Base-by-base conservation (phyloP, 2,329 filamentous ascomycete species). In the Microcyclosporella mali region DNA sequence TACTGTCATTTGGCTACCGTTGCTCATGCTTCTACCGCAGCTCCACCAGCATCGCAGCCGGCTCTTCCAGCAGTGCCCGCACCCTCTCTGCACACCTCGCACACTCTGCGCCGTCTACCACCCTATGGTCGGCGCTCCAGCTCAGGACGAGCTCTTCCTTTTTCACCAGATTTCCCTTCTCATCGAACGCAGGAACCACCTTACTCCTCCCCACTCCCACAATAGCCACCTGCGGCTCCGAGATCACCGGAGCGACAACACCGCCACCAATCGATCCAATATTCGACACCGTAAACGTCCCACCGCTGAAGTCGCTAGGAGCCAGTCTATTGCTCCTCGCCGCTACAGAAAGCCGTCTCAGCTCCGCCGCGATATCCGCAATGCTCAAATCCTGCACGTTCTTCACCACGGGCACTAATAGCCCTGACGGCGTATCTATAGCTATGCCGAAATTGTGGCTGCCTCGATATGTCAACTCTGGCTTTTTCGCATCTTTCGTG, bases 391-490 rank as follows among this genome's bases (percentile, higher is more conserved):
- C 72, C 47, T 82, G 82, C 33, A 95, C 88, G 62, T 94, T 81
- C 61, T 83, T 87, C 63, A 98, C 79, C 34, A 97, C 92, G 1
- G 92, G 92, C 3, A 98, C 92, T 7, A 98, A 69, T 1, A 98
- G 79, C 2, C 92, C 92, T 6, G 75, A 73, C 0, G 90, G 88
- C 1, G 90, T 94, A 66, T 98, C 92, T 77, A 98, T 92, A 44
- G 92, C 92, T 27, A 98, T 76, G 47, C 92, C 92, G 49, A 98
- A 90, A 67, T 98, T 94, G 74, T 98, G 92, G 59, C 85, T 82
- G 40, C 79, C 78, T 43, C 89, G 85, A 70, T 87, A 79, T 43
- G 89, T 71, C 3, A 98, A 74, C 27, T 77, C 76, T 0, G 90
- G 88, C 58, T 86, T 90, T 41, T 70, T 69, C 6, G 73, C 70